A percentile compares a stretch with the other conserved stretches of the same genome.
Conservation (phyloP, 768 basidiomycete genomes). For the Lentinula sp. region DNA sequence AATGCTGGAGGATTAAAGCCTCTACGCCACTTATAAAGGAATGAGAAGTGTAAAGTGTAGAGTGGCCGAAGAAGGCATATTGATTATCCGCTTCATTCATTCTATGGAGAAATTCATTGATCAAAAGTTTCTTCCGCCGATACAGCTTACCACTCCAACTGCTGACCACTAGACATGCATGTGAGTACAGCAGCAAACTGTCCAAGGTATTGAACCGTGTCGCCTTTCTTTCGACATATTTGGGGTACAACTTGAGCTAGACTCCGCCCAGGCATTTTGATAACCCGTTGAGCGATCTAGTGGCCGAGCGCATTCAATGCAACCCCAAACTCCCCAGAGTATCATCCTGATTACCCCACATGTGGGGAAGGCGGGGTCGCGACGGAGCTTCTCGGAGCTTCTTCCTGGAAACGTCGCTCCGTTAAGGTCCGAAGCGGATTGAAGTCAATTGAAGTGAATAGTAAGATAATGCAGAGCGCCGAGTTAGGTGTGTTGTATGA, state of each 20-base stretch:
- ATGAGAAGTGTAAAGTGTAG: not conserved
- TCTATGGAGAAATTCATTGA: too few relatives aligned
- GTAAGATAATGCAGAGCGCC: not conserved
- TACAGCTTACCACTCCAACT: too few relatives aligned
- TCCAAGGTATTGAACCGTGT: not conserved
- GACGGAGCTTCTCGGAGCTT: not conserved
- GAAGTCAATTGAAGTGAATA: not conserved
- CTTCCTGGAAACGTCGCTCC: not conserved
- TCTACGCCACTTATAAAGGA: not conserved
- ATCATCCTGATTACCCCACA: not conserved
- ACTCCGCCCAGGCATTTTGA: not conserved
- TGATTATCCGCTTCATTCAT: not conserved
- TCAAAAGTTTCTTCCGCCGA: too few relatives aligned
- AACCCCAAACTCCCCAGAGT: not conserved
- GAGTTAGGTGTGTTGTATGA: not conserved
- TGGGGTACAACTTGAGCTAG: not conserved
- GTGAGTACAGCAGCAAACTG: too few relatives aligned
- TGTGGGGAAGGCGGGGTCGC: not conserved
- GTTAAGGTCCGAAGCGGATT: not conserved
- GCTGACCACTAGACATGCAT: too few relatives aligned
- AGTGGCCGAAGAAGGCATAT: not conserved
- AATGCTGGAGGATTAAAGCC: not conserved
- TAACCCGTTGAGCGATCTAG: not conserved
- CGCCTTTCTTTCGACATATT: not conserved
- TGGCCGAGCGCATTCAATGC: not conserved